Base-by-base conservation (phyloP, 805 yeast species). In the Metschnikowia hibisci region DNA sequence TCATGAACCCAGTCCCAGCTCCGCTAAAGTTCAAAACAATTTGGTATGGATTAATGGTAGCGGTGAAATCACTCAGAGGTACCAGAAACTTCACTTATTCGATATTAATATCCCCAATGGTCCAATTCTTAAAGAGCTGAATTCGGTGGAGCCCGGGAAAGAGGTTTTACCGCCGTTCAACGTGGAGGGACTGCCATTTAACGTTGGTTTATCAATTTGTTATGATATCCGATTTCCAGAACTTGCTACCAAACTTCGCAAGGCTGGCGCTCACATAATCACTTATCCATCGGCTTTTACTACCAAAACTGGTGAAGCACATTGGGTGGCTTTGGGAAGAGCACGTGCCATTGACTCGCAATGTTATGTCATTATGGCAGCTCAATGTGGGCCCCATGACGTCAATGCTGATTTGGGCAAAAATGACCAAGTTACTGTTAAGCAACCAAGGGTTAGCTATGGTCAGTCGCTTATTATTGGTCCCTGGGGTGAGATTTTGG, bases 251-350 rank as follows among this genome's bases (percentile, higher is more conserved):
- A 63, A 81, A 32, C 45, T 52, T 22, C 67, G 96, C 40, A 58
- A 77, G 8, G 53, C 66, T 41, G 96, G 96, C 3, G 95, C 96
- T 1, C 75, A 87, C 45, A 67, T 91, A 16, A 53, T 91, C 31
- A 77, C 91, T 2, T 91, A 71, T 54, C 98, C 99, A 0, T 83
- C 95, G 20, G 98, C 98, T 0, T 93, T 95, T 72, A 93, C 96
- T 0, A 77, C 85, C 58, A 81, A 82, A 50, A 91, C 98, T 0
- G 99, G 99, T 1, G 80, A 80, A 40, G 87, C 91, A 1, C 99
- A 91, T 57, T 91, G 97, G 96, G 80, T 80, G 41, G 61, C 78
- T 1, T 68, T 91, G 40, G 96, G 87, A 1, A 71, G 80, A 22
- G 84, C 96, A 0, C 69, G 97, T 37, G 98, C 98, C 4, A 76